These are phyloP conservation scores for Musa troglodytarum DNA, from an alignment of 176 grass and related monocot genomes.

Conservation along the genomic window DNA sequence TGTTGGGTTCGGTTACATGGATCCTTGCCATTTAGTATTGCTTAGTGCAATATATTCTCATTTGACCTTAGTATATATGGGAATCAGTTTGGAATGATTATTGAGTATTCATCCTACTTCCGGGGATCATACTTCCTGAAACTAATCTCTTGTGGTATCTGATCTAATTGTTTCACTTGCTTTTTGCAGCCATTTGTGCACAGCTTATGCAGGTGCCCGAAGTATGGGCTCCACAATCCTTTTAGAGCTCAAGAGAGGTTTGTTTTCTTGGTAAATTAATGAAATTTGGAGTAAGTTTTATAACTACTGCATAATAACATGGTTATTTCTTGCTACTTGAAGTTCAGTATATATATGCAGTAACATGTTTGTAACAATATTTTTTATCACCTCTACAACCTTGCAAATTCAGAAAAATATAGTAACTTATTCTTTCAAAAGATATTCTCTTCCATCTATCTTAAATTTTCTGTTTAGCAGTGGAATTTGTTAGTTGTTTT, in stretches of 20 bases:
- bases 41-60: not conserved
- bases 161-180: conserved; percentile 4
- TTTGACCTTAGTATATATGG: not conserved
- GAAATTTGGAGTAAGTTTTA: not conserved
- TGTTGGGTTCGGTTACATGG: not conserved
- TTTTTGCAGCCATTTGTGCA: conserved; percentile 68
- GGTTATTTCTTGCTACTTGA: too few species aligned
- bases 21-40: not conserved
- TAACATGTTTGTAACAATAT: not conserved
- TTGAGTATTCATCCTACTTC: not conserved
- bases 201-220: conserved; percentile 82
- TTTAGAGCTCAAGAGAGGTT: conserved; percentile 83
- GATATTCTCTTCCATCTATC: too few species aligned
- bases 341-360: not conserved
- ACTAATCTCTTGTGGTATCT: not conserved
- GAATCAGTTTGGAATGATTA: not conserved
- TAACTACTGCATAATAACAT: not conserved
- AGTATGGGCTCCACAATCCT: conserved; percentile 93
- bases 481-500: too few species aligned
- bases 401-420: not conserved
- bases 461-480: too few species aligned
- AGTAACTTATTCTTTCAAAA: not conserved
- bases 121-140: not conserved
- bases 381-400: not conserved
- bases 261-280: conserved; percentile 9